Conservation (phyloP, 2,329 filamentous ascomycete genomes). For the Coleophoma cylindrospora region DNA sequence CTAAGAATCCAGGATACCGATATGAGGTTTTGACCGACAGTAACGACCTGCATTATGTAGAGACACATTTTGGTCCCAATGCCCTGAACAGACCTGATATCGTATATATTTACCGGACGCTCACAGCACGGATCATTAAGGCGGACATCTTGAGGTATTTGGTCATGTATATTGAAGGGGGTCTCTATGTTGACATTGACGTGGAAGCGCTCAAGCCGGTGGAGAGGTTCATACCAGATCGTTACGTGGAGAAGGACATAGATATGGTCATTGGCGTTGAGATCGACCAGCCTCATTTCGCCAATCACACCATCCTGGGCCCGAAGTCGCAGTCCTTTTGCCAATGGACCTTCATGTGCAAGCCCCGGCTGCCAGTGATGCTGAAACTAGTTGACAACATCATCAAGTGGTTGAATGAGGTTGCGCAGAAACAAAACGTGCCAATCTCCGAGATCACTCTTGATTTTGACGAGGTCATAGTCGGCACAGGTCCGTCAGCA, state of each 20-base stretch:
- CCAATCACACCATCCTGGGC: conserved; percentile 59
- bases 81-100: conserved; percentile 65
- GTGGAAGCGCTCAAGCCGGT: conserved; percentile 49
- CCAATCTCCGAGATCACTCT: conserved; percentile 56
- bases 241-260: conserved; percentile 58
- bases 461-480: conserved; percentile 69
- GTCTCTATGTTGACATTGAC: conserved; percentile 55
- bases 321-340: conserved; percentile 67
- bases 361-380: conserved; percentile 64
- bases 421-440: conserved; percentile 53
- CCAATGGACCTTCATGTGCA: conserved; percentile 71
- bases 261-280: conserved; percentile 68
- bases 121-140: conserved; percentile 61
- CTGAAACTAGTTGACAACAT: conserved; percentile 64
- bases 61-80: conserved; percentile 59
- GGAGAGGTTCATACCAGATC: conserved; percentile 55
- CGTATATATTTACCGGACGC: conserved; percentile 52
- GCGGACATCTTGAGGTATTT: conserved; percentile 63
- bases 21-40: conserved; percentile 48
- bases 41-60: conserved; percentile 63
- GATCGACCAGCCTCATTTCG: conserved; percentile 64
- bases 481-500: conserved; percentile 66
- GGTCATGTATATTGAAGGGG: conserved; percentile 53
- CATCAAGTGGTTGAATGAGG: conserved; percentile 57
- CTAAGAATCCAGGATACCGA: conserved; percentile 60